phyloP scores from a whole-genome alignment of 2,329 filamentous ascomycete species.

The Chrysosporium queenslandicum region DNA sequence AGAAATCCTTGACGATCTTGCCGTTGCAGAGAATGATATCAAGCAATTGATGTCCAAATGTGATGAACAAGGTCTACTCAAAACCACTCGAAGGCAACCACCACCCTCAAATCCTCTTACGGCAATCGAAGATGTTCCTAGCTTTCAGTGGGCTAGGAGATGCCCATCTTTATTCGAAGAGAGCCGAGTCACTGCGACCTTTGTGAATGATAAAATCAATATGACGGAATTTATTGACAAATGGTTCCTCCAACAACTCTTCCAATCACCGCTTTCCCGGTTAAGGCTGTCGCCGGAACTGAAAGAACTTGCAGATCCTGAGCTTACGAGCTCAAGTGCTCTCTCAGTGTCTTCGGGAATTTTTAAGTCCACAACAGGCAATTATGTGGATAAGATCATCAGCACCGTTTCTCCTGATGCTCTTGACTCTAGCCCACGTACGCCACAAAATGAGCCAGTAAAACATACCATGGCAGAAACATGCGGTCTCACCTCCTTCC shows the following conservation, averaged over 20 bases:
- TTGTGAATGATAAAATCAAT: constrained; percentile 13
- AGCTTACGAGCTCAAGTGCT: background rate
- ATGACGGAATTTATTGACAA: constrained; percentile 23
- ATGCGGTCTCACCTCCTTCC: background rate
- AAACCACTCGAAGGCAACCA: background rate
- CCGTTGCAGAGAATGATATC: constrained; percentile 17
- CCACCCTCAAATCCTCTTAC: constrained; percentile 5
- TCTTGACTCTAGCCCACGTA: background rate
- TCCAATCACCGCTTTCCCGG: constrained; percentile 23
- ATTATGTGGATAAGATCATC: background rate
- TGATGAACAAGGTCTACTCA: constrained; percentile 16
- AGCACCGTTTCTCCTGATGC: background rate
- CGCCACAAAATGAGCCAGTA: background rate
- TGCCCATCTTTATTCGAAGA: constrained; percentile 19
- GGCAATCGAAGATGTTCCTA: background rate
- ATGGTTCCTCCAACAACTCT: constrained; percentile 27
- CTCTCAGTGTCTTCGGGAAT: too few relatives aligned
- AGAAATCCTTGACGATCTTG: constrained; percentile 20
- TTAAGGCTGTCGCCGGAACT: constrained; percentile 21
- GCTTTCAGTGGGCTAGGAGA: constrained; percentile 13
- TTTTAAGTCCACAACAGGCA: background rate
- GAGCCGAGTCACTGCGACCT: background rate
- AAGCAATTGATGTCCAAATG: constrained; percentile 19
- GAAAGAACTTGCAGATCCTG: constrained; percentile 4
- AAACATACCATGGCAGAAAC: background rate